Evolutionary conservation across 1,284 basidiomycete genomes (phyloP).

Genomic region (Gymnopus androsaceus): DNA sequence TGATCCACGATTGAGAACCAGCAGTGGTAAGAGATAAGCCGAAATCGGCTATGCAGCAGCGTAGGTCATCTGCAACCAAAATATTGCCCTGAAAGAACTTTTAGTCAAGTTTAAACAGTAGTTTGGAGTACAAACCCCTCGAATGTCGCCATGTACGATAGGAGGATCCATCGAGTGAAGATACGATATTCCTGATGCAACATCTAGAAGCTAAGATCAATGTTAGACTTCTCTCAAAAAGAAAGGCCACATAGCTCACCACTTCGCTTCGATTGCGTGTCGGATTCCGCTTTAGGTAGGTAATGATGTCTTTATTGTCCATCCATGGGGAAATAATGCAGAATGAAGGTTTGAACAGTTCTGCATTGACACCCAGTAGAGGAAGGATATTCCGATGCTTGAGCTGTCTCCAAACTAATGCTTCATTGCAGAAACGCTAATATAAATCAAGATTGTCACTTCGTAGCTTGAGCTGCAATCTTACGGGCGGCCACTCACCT

Average conservation of each 20-base stretch:
- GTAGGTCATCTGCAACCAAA: slow-evolving; percentile 7
- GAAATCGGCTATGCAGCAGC: slow-evolving; percentile 16
- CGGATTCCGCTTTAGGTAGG: slow-evolving; percentile 6
- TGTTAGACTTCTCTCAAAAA: not conserved
- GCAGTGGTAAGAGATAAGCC: slow-evolving; percentile 3
- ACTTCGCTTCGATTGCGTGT: not conserved
- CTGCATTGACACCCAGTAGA: slow-evolving; percentile 8
- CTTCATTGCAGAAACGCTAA: slow-evolving; percentile 11
- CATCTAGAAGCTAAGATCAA: slow-evolving; percentile 1
- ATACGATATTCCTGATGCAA: slow-evolving; percentile 5
- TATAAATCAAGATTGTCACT: no score
- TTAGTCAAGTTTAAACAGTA: not conserved
- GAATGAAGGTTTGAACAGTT: slow-evolving; percentile 1
- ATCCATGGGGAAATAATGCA: slow-evolving; percentile 15
- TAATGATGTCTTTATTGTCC: slow-evolving; percentile 7
- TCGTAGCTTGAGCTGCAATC: not conserved
- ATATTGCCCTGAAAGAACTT: slow-evolving; percentile 15
- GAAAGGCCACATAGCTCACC: not conserved
- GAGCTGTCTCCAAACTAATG: slow-evolving; percentile 9
- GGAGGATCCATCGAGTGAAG: slow-evolving; percentile 4
- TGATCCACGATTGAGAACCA: not conserved
- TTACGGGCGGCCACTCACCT: not conserved
- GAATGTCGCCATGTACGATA: slow-evolving; percentile 15
- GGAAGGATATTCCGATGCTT: slow-evolving; percentile 15
- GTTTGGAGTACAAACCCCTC: not conserved